Percentiles rank a stretch among this genome's conserved stretches.
Conservation (phyloP, 768 basidiomycete species). For the Tylopilus felleus region DNA sequence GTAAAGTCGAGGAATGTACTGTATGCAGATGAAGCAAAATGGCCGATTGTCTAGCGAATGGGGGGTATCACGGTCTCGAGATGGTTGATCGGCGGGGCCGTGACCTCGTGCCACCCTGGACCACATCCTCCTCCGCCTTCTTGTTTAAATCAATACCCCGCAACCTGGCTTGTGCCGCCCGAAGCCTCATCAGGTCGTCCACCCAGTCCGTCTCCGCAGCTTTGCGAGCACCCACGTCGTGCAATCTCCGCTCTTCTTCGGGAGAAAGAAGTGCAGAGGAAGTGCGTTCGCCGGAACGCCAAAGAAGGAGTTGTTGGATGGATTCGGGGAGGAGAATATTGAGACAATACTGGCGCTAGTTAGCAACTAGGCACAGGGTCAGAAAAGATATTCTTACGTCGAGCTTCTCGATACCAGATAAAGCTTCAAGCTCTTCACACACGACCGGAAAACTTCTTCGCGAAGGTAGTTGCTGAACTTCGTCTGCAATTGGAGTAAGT, state of each 20-base stretch:
- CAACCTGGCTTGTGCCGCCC: conserved; percentile 38
- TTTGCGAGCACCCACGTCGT: conserved; percentile 45
- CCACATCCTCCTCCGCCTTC: conserved; percentile 17
- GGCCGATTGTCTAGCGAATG: not conserved
- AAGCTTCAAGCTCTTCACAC: conserved; percentile 42
- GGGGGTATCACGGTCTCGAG: conserved; percentile 13
- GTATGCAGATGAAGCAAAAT: conserved; percentile 14
- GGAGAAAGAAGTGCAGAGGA: conserved; percentile 45
- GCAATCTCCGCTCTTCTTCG: conserved; percentile 55
- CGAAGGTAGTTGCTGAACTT: not conserved
- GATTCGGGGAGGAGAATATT: conserved; percentile 72
- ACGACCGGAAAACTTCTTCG: conserved; percentile 26
- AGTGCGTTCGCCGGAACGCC: conserved; percentile 60
- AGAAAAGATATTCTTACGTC: conserved; percentile 37
- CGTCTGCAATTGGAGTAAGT: conserved; percentile 19
- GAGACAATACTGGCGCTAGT: conserved; percentile 54
- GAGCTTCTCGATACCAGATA: conserved; percentile 47
- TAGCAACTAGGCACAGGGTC: not conserved
- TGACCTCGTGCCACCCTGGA: conserved; percentile 29
- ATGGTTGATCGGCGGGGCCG: conserved; percentile 24
- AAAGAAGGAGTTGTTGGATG: conserved; percentile 68
- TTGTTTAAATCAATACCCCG: conserved; percentile 31
- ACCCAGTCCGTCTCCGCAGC: conserved; percentile 67
- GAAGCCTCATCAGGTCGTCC: conserved; percentile 49
- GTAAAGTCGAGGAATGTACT: not conserved